These are phyloP conservation scores for Elsinoe arachidis DNA, from an alignment of 2,329 filamentous ascomycete genomes.

Conservation along the genomic window DNA sequence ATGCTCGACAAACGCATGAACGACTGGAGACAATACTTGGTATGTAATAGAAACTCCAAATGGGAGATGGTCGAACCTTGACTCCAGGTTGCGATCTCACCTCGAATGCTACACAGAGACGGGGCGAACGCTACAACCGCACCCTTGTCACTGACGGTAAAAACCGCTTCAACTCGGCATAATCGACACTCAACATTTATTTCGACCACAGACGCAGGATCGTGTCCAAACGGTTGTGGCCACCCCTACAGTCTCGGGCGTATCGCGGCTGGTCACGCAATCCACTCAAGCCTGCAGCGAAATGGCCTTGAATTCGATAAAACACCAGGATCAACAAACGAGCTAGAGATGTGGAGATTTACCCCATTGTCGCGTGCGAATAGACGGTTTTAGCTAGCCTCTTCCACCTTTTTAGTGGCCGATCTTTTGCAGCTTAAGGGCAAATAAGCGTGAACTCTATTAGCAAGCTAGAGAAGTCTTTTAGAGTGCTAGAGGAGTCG, in stretches of 20 bases:
- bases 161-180: conserved; percentile 2
- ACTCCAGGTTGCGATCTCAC: not conserved
- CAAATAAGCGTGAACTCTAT: no score
- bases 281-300: not conserved
- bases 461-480: no score
- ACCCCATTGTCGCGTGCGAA: conserved; percentile 2
- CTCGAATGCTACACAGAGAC: not conserved
- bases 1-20: not conserved
- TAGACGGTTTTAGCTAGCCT: no score
- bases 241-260: not conserved
- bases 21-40: conserved; percentile 1
- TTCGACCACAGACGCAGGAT: not conserved
- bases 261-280: not conserved
- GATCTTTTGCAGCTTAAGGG: no score
- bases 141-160: not conserved
- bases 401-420: no score
- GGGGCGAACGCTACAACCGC: not conserved
- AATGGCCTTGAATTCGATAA: not conserved
- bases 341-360: not conserved
- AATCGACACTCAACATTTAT: not conserved
- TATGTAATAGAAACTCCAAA: not conserved
- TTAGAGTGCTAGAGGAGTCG: no score
- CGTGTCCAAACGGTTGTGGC: no score
- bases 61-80: not conserved
- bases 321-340: not conserved